Base-by-base conservation (phyloP, 345 rosid species). In the Pistacia integerrima region DNA sequence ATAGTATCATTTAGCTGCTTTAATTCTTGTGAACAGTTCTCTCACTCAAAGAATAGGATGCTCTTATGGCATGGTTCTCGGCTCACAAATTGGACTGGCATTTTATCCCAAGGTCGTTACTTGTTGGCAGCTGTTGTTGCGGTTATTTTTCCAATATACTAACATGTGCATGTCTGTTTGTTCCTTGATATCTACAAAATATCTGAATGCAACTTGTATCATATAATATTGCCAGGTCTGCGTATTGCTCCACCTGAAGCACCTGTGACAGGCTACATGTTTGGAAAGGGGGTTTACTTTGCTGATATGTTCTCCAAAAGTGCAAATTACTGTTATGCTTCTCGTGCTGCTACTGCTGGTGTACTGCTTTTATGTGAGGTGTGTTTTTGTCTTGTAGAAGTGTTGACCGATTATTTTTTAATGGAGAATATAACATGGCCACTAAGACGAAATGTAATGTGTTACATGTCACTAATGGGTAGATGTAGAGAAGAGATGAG, bases 231-330 rank as follows among this genome's bases (percentile, higher is more conserved):
- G 60, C 78, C 87, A 94, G 98, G 98, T 67, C 84, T 94, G 82
- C 88, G 97, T 52, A 93, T 94, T 85, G 97, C 98, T 80, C 98
- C 98, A 44, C 97, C 97, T 59, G 98, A 94, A 84, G 97, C 98
- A 48, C 97, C 98, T 44, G 90, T 74, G 69, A 90, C 93, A 11
- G 97, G 97, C 60, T 93, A 94, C 88, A 91, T 91, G 97, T 94
- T 93, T 72, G 98, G 98, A 13, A 94, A 94, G 87, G 98, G 97
- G 38, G 95, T 94, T 79, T 94, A 94, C 85, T 94, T 94, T 75
- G 95, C 97, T 20, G 98, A 94, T 77, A 91, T 94, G 97, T 94
- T 94, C 92, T 93, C 97, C 76, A 94, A 94, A 85, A 94, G 97
- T 74, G 97, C 97, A 1, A 93, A 93, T 77, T 94, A 94, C 77